A percentile compares a stretch with the other conserved stretches of the same genome.
These are phyloP conservation scores for Epichloe uncinata DNA, from an alignment of 2,329 filamentous ascomycete genomes.

Conservation along the genomic window DNA sequence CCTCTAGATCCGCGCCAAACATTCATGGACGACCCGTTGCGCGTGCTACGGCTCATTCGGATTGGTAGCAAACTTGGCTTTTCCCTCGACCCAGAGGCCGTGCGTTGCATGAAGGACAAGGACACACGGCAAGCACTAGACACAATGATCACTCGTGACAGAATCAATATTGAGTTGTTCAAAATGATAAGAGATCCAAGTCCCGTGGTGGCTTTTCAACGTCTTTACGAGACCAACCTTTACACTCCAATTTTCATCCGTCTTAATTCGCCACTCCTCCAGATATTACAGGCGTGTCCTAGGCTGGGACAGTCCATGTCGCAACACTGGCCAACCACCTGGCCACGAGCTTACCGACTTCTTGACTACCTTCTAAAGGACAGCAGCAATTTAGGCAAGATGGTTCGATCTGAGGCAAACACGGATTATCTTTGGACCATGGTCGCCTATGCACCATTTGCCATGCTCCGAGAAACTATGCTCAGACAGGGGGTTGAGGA, in stretches of 20 bases:
- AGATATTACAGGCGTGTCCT: not conserved
- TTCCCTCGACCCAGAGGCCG: conserved; percentile 1
- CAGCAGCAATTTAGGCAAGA: conserved; percentile 1
- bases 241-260: conserved; percentile 8
- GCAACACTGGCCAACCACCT: conserved; percentile 5
- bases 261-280: conserved; percentile 2
- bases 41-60: conserved; percentile 7
- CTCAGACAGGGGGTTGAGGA: conserved; percentile 7
- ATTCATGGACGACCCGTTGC: conserved; percentile 10
- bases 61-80: conserved; percentile 7
- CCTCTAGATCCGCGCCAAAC: conserved; percentile 8
- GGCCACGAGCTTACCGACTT: conserved; percentile 4
- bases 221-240: conserved; percentile 4
- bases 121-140: conserved; percentile 5
- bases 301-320: too few relatives aligned
- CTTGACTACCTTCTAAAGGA: conserved; percentile 2
- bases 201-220: conserved; percentile 5
- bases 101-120: conserved; percentile 2
- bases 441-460: conserved; percentile 8
- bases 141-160: conserved; percentile 9
- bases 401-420: conserved; percentile 4
- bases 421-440: conserved; percentile 7
- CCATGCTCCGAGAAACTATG: conserved; percentile 3
- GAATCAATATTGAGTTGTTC: conserved; percentile 7
- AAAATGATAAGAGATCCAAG: conserved; percentile 7